These are phyloP conservation scores for Eragrostis nindensis DNA, from an alignment of 176 grass and related monocot genomes.

Conservation along the genomic window DNA sequence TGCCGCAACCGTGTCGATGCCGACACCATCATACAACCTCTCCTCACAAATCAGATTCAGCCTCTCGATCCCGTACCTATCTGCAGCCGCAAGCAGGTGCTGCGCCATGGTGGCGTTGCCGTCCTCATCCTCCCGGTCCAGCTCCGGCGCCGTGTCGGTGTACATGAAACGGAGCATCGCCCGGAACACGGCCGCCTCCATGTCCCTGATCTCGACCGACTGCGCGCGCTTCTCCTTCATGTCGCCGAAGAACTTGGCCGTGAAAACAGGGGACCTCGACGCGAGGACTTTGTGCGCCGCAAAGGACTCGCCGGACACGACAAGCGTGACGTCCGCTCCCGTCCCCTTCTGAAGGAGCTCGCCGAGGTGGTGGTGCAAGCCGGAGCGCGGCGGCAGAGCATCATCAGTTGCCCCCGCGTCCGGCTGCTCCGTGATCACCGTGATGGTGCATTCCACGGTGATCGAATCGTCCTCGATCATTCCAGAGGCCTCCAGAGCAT, in stretches of 20 bases:
- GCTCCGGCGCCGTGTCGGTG: conserved; percentile 36
- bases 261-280: conserved; percentile 40
- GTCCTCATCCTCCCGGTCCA: not conserved
- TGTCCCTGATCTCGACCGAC: conserved; percentile 35
- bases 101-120: conserved; percentile 10
- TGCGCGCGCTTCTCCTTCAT: conserved; percentile 17
- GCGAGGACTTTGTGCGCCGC: conserved; percentile 35
- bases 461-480: conserved; percentile 12
- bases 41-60: conserved; percentile 51
- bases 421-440: not conserved
- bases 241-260: conserved; percentile 44
- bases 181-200: conserved; percentile 39
- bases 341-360: conserved; percentile 16
- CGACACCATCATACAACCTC: conserved; percentile 30
- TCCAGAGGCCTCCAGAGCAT: not conserved
- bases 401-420: not conserved
- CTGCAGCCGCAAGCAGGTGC: conserved; percentile 51
- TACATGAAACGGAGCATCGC: conserved; percentile 68
- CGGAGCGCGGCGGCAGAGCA: not conserved
- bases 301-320: conserved; percentile 24
- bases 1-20: conserved; percentile 32
- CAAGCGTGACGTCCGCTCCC: conserved; percentile 3
- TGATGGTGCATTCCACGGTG: conserved; percentile 32
- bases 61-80: conserved; percentile 52
- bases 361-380: conserved; percentile 22